Evolutionary conservation across 768 basidiomycete genomes (phyloP).

Genomic region (Mycena belliarum): DNA sequence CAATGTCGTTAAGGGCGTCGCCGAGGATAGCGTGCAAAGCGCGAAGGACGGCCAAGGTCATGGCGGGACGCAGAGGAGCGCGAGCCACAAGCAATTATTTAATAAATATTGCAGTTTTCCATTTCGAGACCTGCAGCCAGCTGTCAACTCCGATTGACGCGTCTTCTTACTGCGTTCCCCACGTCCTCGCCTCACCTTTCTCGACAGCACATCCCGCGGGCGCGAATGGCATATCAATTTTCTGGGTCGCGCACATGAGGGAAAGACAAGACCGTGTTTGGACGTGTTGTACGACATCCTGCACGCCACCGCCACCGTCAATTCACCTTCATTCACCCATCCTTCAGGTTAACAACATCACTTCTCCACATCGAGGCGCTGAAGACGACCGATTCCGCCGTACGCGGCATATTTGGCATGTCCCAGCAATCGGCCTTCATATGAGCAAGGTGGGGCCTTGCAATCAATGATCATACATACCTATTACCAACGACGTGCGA

Average conservation of each 20-base stretch:
- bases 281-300: neutral
- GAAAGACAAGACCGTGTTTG: neutral
- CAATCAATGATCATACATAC: too few species aligned
- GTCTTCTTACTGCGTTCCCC: neutral
- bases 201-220: neutral
- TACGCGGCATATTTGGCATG: too few species aligned
- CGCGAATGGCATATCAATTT: slow-evolving; percentile 1
- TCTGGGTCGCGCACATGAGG: neutral
- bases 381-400: slow-evolving; percentile 5
- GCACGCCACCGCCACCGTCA: neutral
- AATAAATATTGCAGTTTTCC: neutral
- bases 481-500: too few species aligned
- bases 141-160: slow-evolving; percentile 1
- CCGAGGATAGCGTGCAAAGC: slow-evolving; percentile 67
- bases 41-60: slow-evolving; percentile 66
- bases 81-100: neutral
- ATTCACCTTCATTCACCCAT: neutral
- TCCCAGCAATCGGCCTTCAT: too few species aligned
- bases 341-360: too few species aligned
- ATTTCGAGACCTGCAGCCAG: neutral
- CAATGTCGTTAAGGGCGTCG: slow-evolving; percentile 68
- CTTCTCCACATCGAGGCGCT: too few species aligned
- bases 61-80: neutral
- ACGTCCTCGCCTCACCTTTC: neutral
- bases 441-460: too few species aligned